These are phyloP conservation scores for Candida ponderosae DNA, from an alignment of 805 yeast species.

Conservation along the genomic window DNA sequence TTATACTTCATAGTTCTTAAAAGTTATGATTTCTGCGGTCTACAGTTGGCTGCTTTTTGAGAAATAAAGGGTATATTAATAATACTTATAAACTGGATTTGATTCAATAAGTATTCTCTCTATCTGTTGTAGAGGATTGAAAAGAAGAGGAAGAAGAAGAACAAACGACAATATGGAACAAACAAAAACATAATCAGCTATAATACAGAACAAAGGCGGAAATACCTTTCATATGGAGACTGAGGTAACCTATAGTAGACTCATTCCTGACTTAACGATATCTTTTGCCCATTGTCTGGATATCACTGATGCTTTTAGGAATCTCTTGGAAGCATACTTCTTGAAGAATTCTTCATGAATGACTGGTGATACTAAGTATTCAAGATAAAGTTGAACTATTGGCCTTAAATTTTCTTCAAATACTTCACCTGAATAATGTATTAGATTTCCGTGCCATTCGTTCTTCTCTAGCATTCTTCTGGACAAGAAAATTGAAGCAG, in stretches of 20 bases:
- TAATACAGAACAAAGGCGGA: background rate
- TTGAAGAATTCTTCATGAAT: constrained; percentile 89
- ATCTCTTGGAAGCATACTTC: constrained; percentile 85
- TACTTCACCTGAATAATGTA: constrained; percentile 90
- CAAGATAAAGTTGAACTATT: constrained; percentile 65
- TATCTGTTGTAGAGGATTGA: background rate
- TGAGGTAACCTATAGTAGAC: background rate
- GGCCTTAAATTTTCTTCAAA: constrained; percentile 64
- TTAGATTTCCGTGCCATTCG: constrained; percentile 80
- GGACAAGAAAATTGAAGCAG: constrained; percentile 84
- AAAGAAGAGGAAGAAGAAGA: constrained; percentile 1
- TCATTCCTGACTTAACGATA: constrained; percentile 19
- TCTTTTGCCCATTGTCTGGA: constrained; percentile 82
- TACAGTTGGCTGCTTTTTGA: too few species aligned
- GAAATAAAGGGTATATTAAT: background rate
- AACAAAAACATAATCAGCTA: background rate
- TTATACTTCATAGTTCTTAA: too few species aligned
- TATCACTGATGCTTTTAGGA: constrained; percentile 74
- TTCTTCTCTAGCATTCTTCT: constrained; percentile 64
- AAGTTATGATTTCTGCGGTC: too few species aligned
- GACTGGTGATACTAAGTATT: constrained; percentile 72
- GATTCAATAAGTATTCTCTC: background rate
- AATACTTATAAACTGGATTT: background rate
- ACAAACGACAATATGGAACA: background rate
- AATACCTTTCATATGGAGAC: background rate